Evolutionary conservation across 129 eudicot genomes (phyloP).

Genomic region (Chrysanthemum makinoi): DNA sequence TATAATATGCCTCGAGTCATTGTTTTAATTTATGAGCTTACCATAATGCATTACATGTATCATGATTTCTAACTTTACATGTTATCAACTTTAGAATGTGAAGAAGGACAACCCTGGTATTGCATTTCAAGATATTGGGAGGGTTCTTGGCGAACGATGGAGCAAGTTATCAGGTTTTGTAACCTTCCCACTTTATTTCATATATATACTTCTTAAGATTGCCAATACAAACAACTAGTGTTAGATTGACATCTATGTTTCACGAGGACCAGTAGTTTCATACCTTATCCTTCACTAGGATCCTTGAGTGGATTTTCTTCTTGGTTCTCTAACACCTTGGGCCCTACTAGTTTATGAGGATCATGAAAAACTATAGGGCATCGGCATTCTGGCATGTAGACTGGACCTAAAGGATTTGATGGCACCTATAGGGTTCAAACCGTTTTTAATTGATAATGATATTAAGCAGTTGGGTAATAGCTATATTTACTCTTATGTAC

Average conservation of each 20-base stretch:
- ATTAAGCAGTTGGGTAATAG: too few species aligned
- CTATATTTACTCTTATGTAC: too few species aligned
- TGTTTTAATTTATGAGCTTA: background rate
- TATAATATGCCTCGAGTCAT: too few species aligned
- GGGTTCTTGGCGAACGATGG: slow-evolving; percentile 81
- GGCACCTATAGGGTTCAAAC: too few species aligned
- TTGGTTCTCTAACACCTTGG: too few species aligned
- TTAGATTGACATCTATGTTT: too few species aligned
- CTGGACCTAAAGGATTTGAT: too few species aligned
- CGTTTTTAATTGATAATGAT: too few species aligned
- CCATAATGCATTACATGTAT: slow-evolving; percentile 6
- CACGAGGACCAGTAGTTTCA: background rate
- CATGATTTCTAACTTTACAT: background rate
- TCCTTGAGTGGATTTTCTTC: background rate
- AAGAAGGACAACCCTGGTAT: slow-evolving; percentile 70
- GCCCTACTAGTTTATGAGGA: too few species aligned
- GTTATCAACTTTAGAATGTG: slow-evolving; percentile 41
- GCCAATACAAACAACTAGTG: background rate
- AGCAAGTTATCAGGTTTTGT: slow-evolving; percentile 65
- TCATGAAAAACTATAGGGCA: too few species aligned
- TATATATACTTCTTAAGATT: too few species aligned
- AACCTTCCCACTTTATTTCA: background rate
- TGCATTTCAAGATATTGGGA: slow-evolving; percentile 54
- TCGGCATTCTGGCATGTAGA: too few species aligned
- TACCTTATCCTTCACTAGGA: background rate